Base-by-base conservation (phyloP, 2,329 filamentous ascomycete genomes). In the Aspergillus sp. region DNA sequence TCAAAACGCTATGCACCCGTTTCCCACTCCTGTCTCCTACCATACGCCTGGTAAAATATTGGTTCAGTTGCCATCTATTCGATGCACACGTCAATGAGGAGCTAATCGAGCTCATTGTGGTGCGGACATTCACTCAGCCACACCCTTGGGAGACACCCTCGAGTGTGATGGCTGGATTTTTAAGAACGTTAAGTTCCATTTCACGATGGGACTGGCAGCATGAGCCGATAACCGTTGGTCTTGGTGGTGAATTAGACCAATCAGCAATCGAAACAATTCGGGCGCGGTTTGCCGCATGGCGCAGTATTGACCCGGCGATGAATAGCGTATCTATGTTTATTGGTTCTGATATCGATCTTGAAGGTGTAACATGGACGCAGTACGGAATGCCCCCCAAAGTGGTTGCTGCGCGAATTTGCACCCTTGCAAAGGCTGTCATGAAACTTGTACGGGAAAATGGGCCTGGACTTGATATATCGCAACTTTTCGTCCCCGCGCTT, bases 201-300 rank as follows among this genome's bases (percentile, higher is more conserved):
- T 86, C 92, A 1, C 83, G 86, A 42, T 99, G 95, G 92, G 91
- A 98, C 72, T 99, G 95, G 95, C 86, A 90, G 27, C 81, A 87
- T 7, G 88, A 92, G 53, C 89, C 95, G 1, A 80, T 98, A 33
- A 81, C 96, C 34, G 82, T 97, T 24, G 91, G 97, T 72, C 83
- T 91, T 24, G 83, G 86, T 22, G 72, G 70, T 11, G 83, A 86
- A 13, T 80, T 96, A 68, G 83, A 83, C 7, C 74, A 79, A 7
- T 78, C 83, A 11, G 85, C 89, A 30, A 81, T 88, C 11, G 77
- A 83, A 33, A 78, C 80, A 3, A 86, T 95, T 61, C 82, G 81
- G 39, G 89, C 87, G 4, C 86, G 89, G 19, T 88, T 98, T 57
- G 86, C 91, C 60, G 87, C 89, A 13, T 96, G 91, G 91, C 84